These are phyloP conservation scores for Betula pendula DNA, from an alignment of 306 rosid species.

Conservation along the genomic window DNA sequence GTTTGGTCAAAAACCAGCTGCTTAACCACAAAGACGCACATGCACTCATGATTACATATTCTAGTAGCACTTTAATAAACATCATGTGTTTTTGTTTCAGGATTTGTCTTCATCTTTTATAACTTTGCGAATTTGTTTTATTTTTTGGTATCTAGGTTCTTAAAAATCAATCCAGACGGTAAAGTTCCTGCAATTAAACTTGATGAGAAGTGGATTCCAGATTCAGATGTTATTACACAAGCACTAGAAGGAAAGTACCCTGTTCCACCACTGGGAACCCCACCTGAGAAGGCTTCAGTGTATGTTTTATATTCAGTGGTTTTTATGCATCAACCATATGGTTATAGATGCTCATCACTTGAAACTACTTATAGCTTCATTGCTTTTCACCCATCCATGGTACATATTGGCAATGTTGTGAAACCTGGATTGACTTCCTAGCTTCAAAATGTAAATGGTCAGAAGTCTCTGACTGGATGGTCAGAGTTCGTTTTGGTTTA, in stretches of 20 bases:
- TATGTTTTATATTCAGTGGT: constrained; percentile 38
- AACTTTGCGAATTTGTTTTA: constrained; percentile 10
- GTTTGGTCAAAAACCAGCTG: background rate
- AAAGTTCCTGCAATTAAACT: constrained; percentile 81
- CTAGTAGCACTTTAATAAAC: background rate
- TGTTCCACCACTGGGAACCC: constrained; percentile 73
- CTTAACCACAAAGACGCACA: background rate
- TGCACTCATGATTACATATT: background rate
- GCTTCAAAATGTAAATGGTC: background rate
- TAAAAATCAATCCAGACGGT: constrained; percentile 67
- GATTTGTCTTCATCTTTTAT: background rate
- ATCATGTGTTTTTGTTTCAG: background rate
- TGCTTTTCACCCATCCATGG: background rate
- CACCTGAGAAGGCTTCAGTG: constrained; percentile 81
- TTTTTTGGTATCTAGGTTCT: constrained; percentile 57
- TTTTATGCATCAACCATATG: constrained; percentile 15
- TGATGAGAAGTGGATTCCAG: constrained; percentile 85
- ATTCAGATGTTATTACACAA: constrained; percentile 84
- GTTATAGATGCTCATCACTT: constrained; percentile 12
- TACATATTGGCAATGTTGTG: background rate
- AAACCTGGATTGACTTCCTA: background rate
- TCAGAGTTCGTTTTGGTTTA: background rate
- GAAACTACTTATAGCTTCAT: constrained; percentile 4
- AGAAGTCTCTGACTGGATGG: background rate
- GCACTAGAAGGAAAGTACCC: constrained; percentile 86